These are phyloP conservation scores for Rhynchospora pubera DNA, from an alignment of 176 grass and related monocot species.

Conservation along the genomic window DNA sequence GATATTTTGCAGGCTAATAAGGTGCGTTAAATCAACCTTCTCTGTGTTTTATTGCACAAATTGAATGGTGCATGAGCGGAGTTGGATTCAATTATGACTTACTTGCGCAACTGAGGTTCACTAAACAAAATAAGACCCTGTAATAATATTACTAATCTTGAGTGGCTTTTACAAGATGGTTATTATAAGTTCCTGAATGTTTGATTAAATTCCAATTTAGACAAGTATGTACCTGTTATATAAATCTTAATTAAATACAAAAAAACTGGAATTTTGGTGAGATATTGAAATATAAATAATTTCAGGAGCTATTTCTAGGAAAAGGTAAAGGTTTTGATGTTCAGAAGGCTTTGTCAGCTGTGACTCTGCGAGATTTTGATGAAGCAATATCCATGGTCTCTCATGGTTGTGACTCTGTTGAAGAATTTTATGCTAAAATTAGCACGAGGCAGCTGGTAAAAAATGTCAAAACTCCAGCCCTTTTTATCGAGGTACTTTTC, in stretches of 20 bases:
- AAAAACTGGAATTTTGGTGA: background rate
- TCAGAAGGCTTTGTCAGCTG: slow-evolving; percentile 59
- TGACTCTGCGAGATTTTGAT: slow-evolving; percentile 71
- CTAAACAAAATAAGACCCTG: background rate
- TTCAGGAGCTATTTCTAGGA: slow-evolving; percentile 94
- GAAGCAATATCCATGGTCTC: slow-evolving; percentile 78
- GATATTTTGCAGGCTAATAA: slow-evolving; percentile 87
- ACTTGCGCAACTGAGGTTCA: background rate
- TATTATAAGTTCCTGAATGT: background rate
- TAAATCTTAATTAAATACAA: background rate
- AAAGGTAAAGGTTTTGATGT: slow-evolving; percentile 84
- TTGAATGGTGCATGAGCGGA: background rate
- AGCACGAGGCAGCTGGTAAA: slow-evolving; percentile 46
- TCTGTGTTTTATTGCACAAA: background rate
- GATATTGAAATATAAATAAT: slow-evolving; percentile 5
- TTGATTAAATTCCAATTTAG: background rate
- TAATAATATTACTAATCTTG: background rate
- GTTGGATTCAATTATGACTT: background rate
- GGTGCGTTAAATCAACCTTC: slow-evolving; percentile 18
- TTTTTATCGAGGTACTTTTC: slow-evolving; percentile 75
- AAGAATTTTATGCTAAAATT: slow-evolving; percentile 66
- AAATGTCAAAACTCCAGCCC: slow-evolving; percentile 59
- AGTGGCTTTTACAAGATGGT: background rate
- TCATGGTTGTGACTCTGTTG: slow-evolving; percentile 58
- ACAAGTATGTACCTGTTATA: background rate